These are phyloP conservation scores for Betula pendula DNA, from an alignment of 306 rosid species.

Conservation along the genomic window DNA sequence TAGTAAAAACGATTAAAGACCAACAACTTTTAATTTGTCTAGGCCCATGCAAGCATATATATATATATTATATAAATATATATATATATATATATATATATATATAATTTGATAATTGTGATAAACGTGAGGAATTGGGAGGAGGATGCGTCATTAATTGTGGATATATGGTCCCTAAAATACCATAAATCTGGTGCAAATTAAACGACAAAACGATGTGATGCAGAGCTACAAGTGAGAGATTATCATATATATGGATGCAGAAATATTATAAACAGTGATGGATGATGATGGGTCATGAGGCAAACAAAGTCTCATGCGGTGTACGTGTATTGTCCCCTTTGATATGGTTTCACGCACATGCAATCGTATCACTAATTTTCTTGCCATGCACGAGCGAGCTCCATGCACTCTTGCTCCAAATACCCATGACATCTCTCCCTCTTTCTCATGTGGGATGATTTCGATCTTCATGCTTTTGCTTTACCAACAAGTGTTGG, in stretches of 20 bases:
- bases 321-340: background rate
- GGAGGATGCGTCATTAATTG: background rate
- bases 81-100: too few species aligned
- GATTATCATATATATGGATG: constrained; percentile 15
- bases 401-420: constrained; percentile 22
- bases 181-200: background rate
- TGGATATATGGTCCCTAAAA: background rate
- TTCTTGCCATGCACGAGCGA: too few species aligned
- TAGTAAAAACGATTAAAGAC: too few species aligned
- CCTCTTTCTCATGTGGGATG: background rate
- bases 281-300: constrained; percentile 7
- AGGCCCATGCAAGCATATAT: too few species aligned
- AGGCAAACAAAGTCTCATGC: background rate
- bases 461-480: background rate
- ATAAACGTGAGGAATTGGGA: background rate
- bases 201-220: too few species aligned
- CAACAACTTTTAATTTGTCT: too few species aligned
- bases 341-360: constrained; percentile 8
- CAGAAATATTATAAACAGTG: background rate
- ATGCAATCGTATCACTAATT: too few species aligned
- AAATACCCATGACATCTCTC: constrained; percentile 1
- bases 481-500: background rate
- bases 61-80: too few species aligned
- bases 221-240: constrained; percentile 6
- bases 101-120: background rate